Percentiles rank a stretch among this genome's conserved stretches.
These are phyloP conservation scores for Brassica juncea DNA, from an alignment of 345 rosid species.

Conservation along the genomic window DNA sequence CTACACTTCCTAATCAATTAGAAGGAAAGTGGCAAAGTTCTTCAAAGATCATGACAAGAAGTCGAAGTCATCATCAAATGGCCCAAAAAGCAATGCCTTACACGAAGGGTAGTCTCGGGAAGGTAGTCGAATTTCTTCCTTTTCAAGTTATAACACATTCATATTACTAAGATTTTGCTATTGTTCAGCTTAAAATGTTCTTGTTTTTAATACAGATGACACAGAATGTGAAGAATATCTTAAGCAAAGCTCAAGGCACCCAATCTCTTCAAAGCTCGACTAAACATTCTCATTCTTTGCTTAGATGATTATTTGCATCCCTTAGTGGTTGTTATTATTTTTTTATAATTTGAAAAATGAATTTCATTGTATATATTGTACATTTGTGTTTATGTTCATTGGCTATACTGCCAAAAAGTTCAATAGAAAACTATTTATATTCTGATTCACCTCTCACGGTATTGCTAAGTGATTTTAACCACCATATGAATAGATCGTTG, in stretches of 20 bases:
- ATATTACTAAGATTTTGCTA: not conserved
- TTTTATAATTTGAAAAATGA: not conserved
- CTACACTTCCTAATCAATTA: conserved; percentile 66
- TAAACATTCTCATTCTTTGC: conserved; percentile 65
- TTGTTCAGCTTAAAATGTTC: not conserved
- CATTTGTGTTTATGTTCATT: not conserved
- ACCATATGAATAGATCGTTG: not conserved
- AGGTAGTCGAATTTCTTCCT: conserved; percentile 43
- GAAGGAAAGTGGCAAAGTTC: conserved; percentile 53
- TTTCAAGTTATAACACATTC: not conserved
- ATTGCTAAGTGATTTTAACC: not conserved
- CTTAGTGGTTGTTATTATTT: not conserved
- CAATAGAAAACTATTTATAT: not conserved
- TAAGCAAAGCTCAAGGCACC: conserved; percentile 60
- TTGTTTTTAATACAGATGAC: conserved; percentile 46
- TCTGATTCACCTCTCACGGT: not conserved
- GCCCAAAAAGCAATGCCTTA: conserved; percentile 66
- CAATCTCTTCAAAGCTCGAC: conserved; percentile 53
- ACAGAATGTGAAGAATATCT: conserved; percentile 55
- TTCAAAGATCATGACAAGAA: conserved; percentile 60
- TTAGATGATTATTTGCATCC: conserved; percentile 43
- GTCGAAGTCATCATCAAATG: conserved; percentile 52
- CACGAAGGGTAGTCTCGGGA: conserved; percentile 51
- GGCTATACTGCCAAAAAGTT: not conserved
- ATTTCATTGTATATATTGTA: not conserved